A percentile compares a stretch with the other conserved stretches of the same genome.
phyloP scores from a whole-genome alignment of 371 early-diverging fungal genomes.

The Apophysomyces elegans region DNA sequence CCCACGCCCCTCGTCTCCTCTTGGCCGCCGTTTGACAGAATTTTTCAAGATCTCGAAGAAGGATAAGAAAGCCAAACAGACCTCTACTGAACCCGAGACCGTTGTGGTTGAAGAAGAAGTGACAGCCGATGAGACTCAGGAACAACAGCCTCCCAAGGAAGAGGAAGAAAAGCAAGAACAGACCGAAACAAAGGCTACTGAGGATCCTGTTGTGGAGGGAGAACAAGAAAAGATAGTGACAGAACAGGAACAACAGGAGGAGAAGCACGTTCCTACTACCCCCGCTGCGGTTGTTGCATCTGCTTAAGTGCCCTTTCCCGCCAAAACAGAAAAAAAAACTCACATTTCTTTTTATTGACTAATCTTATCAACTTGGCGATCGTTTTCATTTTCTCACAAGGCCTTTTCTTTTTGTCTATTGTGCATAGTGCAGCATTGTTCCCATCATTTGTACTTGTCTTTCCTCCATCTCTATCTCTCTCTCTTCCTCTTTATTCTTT shows the following conservation, averaged over 20 bases:
- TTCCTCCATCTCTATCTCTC: neutral
- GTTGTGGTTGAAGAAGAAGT: slow-evolving; percentile 8
- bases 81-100: neutral
- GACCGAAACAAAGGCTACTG: slow-evolving; percentile 11
- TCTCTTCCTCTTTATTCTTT: slow-evolving; percentile 14
- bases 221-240: neutral
- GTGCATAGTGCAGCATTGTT: slow-evolving; percentile 10
- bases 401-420: slow-evolving; percentile 5
- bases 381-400: neutral
- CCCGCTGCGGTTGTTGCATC: slow-evolving; percentile 9
- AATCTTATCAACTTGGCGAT: neutral
- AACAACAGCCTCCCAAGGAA: neutral
- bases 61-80: slow-evolving; percentile 16
- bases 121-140: slow-evolving; percentile 3
- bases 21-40: slow-evolving; percentile 20
- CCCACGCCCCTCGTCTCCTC: slow-evolving; percentile 10
- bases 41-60: slow-evolving; percentile 16
- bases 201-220: slow-evolving; percentile 14
- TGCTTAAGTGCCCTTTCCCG: neutral
- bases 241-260: slow-evolving; percentile 13
- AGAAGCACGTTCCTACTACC: slow-evolving; percentile 11
- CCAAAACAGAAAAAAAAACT: neutral
- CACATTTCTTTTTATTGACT: neutral
- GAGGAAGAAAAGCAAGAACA: neutral
- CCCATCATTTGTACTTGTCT: neutral